Conservation (phyloP, 139 green algal genomes). For the Mesostigma viride region DNA sequence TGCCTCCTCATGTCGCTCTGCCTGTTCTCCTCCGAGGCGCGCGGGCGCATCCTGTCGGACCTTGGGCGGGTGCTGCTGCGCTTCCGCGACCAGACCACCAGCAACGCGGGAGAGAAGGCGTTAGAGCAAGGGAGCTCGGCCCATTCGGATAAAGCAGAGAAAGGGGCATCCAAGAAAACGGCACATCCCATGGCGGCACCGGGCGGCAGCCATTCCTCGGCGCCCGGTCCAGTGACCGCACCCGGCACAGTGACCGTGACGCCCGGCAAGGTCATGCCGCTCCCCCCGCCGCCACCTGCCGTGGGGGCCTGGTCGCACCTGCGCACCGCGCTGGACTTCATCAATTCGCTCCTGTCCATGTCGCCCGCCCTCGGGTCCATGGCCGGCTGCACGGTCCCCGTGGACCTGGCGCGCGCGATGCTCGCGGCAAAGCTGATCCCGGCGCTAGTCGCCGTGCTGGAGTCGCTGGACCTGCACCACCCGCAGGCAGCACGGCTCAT, state of each 20-base stretch:
- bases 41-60: conserved; percentile 60
- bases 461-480: conserved; percentile 51
- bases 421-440: conserved; percentile 52
- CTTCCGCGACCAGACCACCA: not conserved
- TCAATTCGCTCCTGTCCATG: conserved; percentile 36
- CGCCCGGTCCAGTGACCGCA: too few species aligned
- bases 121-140: too few species aligned
- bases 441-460: conserved; percentile 46
- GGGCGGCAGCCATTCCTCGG: too few species aligned
- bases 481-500: conserved; percentile 43
- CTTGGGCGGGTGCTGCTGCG: conserved; percentile 47
- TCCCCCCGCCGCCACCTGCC: too few species aligned
- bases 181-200: too few species aligned
- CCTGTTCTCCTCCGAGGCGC: conserved; percentile 66
- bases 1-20: conserved; percentile 56
- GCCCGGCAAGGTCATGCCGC: too few species aligned
- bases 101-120: conserved; percentile 7
- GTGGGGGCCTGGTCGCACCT: too few species aligned
- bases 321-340: too few species aligned
- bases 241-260: too few species aligned
- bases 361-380: not conserved
- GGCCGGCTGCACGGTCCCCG: conserved; percentile 20
- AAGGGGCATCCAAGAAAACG: too few species aligned
- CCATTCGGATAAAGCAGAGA: too few species aligned
- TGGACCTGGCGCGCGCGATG: conserved; percentile 64